Evolutionary conservation across 441 rosid species (phyloP).

Genomic region (Kokia cookei): DNA sequence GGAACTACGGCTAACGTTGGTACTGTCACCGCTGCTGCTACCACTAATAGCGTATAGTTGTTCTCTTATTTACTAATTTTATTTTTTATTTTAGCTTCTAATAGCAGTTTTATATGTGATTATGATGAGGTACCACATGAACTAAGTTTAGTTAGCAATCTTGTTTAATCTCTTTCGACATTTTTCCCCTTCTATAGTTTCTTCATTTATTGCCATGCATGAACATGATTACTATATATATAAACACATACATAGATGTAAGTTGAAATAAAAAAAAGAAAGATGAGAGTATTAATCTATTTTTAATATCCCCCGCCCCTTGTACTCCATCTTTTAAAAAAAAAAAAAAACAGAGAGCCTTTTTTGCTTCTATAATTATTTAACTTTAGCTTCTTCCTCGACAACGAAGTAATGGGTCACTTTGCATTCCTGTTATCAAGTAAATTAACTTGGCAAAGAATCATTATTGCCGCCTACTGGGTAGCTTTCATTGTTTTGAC

Average conservation of each 20-base stretch:
- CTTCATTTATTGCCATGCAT: background rate
- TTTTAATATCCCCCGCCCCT: no score
- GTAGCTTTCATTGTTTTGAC: constrained; percentile 10
- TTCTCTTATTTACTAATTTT: background rate
- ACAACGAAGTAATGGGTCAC: background rate
- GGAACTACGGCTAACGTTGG: background rate
- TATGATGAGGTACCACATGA: constrained; percentile 14
- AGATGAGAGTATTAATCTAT: no score
- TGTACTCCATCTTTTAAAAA: no score
- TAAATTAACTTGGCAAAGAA: background rate
- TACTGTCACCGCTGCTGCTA: constrained; percentile 3
- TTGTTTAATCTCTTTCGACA: background rate
- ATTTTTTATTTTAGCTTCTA: background rate
- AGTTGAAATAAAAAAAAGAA: no score
- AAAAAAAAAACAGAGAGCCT: background rate
- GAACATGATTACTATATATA: background rate
- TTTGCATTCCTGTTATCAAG: background rate
- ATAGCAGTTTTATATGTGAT: constrained; percentile 21
- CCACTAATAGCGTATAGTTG: constrained; percentile 18
- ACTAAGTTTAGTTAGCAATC: constrained; percentile 14
- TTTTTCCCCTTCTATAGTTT: background rate
- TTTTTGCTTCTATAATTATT: background rate
- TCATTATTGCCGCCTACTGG: background rate
- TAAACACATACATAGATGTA: no score
- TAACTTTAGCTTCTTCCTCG: background rate